Base-by-base conservation (phyloP, 805 yeast genomes). In the Candida rishiriensis region DNA sequence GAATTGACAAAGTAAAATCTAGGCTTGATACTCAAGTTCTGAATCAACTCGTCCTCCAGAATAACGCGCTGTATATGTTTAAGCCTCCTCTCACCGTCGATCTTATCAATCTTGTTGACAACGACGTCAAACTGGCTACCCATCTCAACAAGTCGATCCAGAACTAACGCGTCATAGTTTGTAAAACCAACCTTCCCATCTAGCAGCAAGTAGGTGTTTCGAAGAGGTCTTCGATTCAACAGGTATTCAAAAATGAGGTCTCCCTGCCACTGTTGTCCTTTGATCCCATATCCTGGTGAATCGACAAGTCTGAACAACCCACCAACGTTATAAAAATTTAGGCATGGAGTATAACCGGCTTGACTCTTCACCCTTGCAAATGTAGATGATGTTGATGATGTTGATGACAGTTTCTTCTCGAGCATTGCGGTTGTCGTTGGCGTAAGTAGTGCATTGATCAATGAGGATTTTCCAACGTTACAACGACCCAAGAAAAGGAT, bases 241-340 rank as follows among this genome's bases (percentile, higher is more conserved):
- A 90, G 61, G 56, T 88, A 89, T 31, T 79, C 77, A 54, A 79
- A 56, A 1, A 85, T 84, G 28, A 81, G 71, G 34, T 75, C 66
- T 2, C 97, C 97, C 59, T 90, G 96, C 51, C 70, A 65, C 9
- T 55, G 57, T 13, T 72, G 73, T 14, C 95, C 89, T 48, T 73
- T 78, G 34, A 65, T 73, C 2, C 98, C 98, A 60, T 90, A 90
- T 0, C 98, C 98, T 1, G 98, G 98, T 18, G 88, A 76, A 59
- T 90, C 98, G 2, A 88, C 77, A 3, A 90, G 55, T 48, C 88
- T 69, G 36, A 90, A 68, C 43, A 73, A 68, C 39, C 77, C 76
- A 3, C 85, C 85, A 11, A 85, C 64, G 46, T 80, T 84, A 64
- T 74, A 89, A 50, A 87, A 81, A 57, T 85, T 86, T 56, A 89